A percentile compares a stretch with the other conserved stretches of the same genome.
Evolutionary conservation across 345 rosid species (phyloP).

Genomic region (Litchi chinensis): DNA sequence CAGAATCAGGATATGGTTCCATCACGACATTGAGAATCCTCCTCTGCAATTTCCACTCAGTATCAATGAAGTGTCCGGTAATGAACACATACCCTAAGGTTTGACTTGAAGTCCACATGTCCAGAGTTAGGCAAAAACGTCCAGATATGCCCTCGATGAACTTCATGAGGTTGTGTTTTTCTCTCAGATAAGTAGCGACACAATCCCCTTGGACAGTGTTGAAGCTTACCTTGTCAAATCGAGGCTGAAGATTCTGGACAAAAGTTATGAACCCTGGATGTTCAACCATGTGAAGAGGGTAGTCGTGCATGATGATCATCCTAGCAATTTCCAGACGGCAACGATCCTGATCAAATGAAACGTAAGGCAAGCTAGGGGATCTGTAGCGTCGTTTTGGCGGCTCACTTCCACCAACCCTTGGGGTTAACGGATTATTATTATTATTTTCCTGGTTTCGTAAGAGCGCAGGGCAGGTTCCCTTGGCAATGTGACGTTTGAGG

Average conservation of each 20-base stretch:
- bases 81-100: conserved; percentile 75
- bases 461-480: conserved; percentile 82
- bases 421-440: conserved; percentile 51
- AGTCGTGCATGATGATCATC: conserved; percentile 89
- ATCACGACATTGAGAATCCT: conserved; percentile 82
- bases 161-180: conserved; percentile 76
- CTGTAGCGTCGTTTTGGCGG: conserved; percentile 76
- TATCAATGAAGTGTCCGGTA: conserved; percentile 76
- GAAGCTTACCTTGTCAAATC: conserved; percentile 68
- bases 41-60: conserved; percentile 77
- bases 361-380: conserved; percentile 44
- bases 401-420: conserved; percentile 51
- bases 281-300: conserved; percentile 93
- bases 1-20: conserved; percentile 84
- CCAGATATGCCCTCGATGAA: conserved; percentile 74
- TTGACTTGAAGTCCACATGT: conserved; percentile 72
- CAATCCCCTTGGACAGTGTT: conserved; percentile 90
- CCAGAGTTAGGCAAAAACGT: conserved; percentile 69
- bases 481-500: conserved; percentile 89
- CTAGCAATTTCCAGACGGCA: conserved; percentile 77
- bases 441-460: conserved; percentile 49
- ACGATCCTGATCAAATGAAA: conserved; percentile 71
- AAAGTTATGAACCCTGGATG: conserved; percentile 75
- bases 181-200: conserved; percentile 76
- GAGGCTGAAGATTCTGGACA: conserved; percentile 78